Base-by-base conservation (phyloP, 345 rosid genomes). In the Citrus trifoliata region DNA sequence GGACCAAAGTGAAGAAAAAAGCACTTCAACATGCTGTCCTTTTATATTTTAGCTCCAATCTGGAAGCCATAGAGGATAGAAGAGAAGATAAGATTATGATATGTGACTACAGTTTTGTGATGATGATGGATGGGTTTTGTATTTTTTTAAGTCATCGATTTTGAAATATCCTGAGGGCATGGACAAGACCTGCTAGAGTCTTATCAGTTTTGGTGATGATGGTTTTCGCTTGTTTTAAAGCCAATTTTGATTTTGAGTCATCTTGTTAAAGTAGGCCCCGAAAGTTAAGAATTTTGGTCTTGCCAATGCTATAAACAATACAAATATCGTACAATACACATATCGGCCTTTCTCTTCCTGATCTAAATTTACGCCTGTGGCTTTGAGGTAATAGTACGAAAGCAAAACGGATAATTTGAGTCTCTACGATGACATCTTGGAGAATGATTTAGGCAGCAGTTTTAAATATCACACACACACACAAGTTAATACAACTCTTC, bases 1-100 rank as follows among this genome's bases (percentile, higher is more conserved):
- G 59, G 82, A 78, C 74, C 78, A 73, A 37, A 79, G 9, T n/a
- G 66, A 33, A 67, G 71, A 59, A 37, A 76, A 58, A 35, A 64
- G 22, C 27, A 61, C 4, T 51, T 56, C 74, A 42, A 51, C 66
- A 10, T 87, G 84, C 63, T 80, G 86, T 58, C 76, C 87, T 83
- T 82, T 83, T 19, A 77, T 85, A 82, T 83, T 14, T 82, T 81
- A 76, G 82, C 77, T 70, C 18, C 48, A 10, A 10, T 40, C 48
- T 40, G 10, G 48, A 42, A 10, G 14, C 48, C 51, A 10, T 12
- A 12, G 51, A 46, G 51, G 0, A 32, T 32, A 3, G 51, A 12
- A 16, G 19, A 70, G 37, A 25, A 18, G 22, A 14, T 53, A 25
- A 53, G 58, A 14, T 53, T 18, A 53, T 53, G 22, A 19, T 53